Evolutionary conservation across 139 green algal species (phyloP), one percentile per base, ranked within the genome.

Genomic region (Chlamydomonas sp.): DNA sequence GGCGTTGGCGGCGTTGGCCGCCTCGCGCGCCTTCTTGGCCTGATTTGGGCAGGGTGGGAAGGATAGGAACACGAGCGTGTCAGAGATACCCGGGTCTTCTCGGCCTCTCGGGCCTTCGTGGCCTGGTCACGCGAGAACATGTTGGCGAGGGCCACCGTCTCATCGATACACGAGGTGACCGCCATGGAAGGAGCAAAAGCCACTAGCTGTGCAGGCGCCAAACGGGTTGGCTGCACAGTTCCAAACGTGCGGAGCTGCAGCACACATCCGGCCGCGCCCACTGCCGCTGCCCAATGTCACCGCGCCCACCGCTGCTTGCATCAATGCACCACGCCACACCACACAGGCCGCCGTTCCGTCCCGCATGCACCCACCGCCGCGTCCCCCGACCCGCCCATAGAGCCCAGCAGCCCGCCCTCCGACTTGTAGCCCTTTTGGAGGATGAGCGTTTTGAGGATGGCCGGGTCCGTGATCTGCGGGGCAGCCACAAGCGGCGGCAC

Each of bases 361-460:
- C 59, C 16, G 15, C 77, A 60, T 49, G 18, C 62, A 85, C 80
- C 16, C n/a, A 86, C 82, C 69, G 69, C 71, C 61, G 60, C 59
- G 18, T 86, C 82, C 4, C 58, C 61, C 12, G n/a, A 9, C 1
- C 60, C 63, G 10, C 73, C 59, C 1, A 7, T 66, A 7, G 60
- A 7, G 10, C 82, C 71, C 5, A 86, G 82, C 71, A 86, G n/a
- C 6, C 82, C 74, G 68, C 80, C 71, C 3, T 94, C 90, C 6
- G 80, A 73, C 20, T 67, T 77, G 77, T 90, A 91, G n/a, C 91
- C 92, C 84, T 98, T 98, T 85, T 99, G 97, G 71, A 98, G 97
- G 79, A 99, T 99, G 90, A 98, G 98, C 74, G 90, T 89, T 91
- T 99, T 99, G 17, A 99, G 88, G 16, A 98, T 93, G 5, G 96